Evolutionary conservation across 2,329 filamentous ascomycete genomes (phyloP), one percentile per base, ranked within the genome.

Genomic region (Cadophora luteo-olivacea): DNA sequence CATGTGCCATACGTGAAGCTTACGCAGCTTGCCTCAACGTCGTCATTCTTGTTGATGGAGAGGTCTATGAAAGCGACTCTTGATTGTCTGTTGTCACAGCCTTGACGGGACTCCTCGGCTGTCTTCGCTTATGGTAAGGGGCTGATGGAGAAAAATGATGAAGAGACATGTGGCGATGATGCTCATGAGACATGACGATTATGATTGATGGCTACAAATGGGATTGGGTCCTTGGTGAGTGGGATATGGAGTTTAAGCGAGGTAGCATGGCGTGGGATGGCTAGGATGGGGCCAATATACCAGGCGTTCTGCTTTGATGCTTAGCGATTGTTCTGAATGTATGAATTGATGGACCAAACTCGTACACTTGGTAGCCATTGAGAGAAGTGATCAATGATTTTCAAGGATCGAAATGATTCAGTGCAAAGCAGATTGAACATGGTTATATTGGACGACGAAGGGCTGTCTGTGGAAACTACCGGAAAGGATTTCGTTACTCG

Each of bases 11-110:
- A 68, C 84, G 91, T 69, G 91, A 93, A 79, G 91, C 91, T 36
- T 93, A 92, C 78, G 91, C 91, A 2, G 90, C 89, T 19, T 89
- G 89, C 45, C 78, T 93, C 64, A 91, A 88, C 60, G 91, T 93
- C 51, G 88, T 92, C 51, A 91, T 94, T 66, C 79, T 93, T 65
- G 82, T 90, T 49, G 63, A 65, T 48, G 52, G 52, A 16, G 52
- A 45, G 38, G 36, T 24, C 52, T 49, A 57, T 33, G 63, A 65
- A 16, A n/a, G 63, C 14, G 63, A 65, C 33, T 58, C 63, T n/a
- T 62, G 51, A 22, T 38, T 12, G 33, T 12, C 9, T 58, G 55
- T 33, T 38, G 45, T 49, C 19, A 19, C 19, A 4, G 45, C n/a
- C 45, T 6, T 49, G 41, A 19, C 8, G 14, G 3, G 12, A 25